These are phyloP conservation scores for Citrus medica DNA, from an alignment of 345 rosid species.

Conservation along the genomic window DNA sequence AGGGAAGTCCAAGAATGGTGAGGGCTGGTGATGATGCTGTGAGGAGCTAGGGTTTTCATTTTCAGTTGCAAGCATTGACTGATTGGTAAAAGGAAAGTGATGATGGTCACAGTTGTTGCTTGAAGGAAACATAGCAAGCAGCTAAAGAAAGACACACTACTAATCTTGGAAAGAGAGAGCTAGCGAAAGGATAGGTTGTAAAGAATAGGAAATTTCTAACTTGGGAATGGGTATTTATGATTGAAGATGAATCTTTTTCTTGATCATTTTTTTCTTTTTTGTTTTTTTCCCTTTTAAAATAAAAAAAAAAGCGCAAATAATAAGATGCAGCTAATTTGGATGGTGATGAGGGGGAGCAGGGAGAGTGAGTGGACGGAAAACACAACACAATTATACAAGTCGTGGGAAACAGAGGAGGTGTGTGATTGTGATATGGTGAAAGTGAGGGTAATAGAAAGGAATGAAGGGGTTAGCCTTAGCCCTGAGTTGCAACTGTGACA, in stretches of 20 bases:
- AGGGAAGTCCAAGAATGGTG: slow-evolving; percentile 26
- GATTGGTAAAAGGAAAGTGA: slow-evolving; percentile 17
- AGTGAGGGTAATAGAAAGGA: slow-evolving; percentile 16
- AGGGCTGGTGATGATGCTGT: slow-evolving; percentile 5
- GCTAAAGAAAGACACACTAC: not conserved
- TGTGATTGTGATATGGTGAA: slow-evolving; percentile 17
- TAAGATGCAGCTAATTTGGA: not conserved
- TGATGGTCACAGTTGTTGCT: slow-evolving; percentile 4
- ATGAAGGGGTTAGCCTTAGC: not conserved
- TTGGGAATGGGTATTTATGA: not conserved
- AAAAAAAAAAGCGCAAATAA: not conserved
- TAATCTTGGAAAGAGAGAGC: not conserved
- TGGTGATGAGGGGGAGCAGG: not conserved
- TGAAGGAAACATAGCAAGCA: slow-evolving; percentile 19
- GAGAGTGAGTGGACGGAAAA: slow-evolving; percentile 10
- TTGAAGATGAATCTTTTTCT: not conserved
- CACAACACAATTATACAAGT: not conserved
- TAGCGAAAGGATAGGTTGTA: not conserved
- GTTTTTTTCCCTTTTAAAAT: not conserved
- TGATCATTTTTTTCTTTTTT: not conserved
- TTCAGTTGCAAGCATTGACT: slow-evolving; percentile 1
- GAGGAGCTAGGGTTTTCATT: slow-evolving; percentile 15
- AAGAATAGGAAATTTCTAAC: not conserved
- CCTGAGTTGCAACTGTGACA: slow-evolving; percentile 13
- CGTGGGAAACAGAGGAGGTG: slow-evolving; percentile 15